A percentile compares a stretch with the other conserved stretches of the same genome.
phyloP scores from a whole-genome alignment of 495 filamentous ascomycete genomes.

The Xylona heveae region DNA sequence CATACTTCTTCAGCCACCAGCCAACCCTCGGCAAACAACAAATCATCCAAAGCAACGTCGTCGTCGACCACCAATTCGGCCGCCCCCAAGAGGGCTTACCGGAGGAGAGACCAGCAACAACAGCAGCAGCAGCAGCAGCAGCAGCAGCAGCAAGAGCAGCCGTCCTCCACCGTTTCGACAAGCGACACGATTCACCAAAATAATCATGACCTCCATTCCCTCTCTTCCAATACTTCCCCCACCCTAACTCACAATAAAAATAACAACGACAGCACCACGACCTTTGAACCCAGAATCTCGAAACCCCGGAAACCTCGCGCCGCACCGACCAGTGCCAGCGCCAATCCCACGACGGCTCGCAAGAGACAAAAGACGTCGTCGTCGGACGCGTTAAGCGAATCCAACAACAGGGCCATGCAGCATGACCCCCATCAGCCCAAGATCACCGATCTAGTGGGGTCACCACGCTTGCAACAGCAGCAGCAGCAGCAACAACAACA shows the following conservation, averaged over 20 bases:
- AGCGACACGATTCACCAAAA: background rate
- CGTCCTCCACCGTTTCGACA: background rate
- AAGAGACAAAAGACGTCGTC: background rate
- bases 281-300: slow-evolving; percentile 1
- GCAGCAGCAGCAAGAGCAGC: background rate
- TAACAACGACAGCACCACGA: slow-evolving; percentile 1
- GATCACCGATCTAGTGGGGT: slow-evolving; percentile 1
- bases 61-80: background rate
- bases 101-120: background rate
- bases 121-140: background rate
- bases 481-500: background rate
- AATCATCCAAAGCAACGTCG: too few species aligned
- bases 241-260: too few species aligned
- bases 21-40: background rate
- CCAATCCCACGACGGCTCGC: slow-evolving; percentile 1
- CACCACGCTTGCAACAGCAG: background rate
- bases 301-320: slow-evolving; percentile 3
- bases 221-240: too few species aligned
- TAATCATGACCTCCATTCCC: background rate
- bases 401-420: background rate
- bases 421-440: background rate
- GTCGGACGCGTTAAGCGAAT: background rate
- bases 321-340: background rate
- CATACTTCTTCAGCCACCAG: background rate
- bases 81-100: background rate